phyloP scores from a whole-genome alignment of 225 moss, liverwort and hornwort genomes.

The Straminergon stramineum region DNA sequence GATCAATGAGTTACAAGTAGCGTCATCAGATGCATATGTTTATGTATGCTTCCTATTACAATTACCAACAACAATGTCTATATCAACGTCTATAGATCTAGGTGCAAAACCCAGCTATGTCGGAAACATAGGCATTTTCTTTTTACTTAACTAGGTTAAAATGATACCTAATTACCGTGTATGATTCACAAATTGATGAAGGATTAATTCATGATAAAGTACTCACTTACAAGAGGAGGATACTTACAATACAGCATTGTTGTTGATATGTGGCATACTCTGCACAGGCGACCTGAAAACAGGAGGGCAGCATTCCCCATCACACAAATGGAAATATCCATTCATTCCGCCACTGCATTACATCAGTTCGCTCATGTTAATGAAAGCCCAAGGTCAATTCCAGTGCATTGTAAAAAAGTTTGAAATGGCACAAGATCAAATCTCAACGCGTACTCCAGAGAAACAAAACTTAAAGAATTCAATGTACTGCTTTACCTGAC shows the following conservation, averaged over 20 bases:
- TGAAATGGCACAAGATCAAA: background rate
- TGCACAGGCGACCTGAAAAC: slow-evolving; percentile 36
- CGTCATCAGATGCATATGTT: background rate
- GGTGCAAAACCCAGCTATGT: background rate
- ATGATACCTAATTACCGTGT: background rate
- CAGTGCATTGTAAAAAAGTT: background rate
- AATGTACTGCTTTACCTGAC: slow-evolving; percentile 5
- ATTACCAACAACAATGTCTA: background rate
- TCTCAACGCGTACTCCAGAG: background rate
- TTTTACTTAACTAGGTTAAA: background rate
- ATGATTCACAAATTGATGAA: background rate
- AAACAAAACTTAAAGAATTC: background rate
- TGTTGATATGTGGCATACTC: slow-evolving; percentile 60
- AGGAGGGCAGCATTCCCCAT: slow-evolving; percentile 28
- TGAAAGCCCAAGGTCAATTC: background rate
- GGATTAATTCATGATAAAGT: background rate
- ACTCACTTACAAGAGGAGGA: background rate
- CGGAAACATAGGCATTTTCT: background rate
- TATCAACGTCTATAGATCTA: background rate
- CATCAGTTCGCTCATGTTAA: background rate
- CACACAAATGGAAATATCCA: slow-evolving; percentile 64
- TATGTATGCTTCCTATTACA: background rate
- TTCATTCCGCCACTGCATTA: slow-evolving; percentile 84
- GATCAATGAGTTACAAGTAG: background rate
- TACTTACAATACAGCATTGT: slow-evolving; percentile 72